Percentiles rank a stretch among this genome's conserved stretches.
Evolutionary conservation across 208 protist genomes (phyloP).

Genomic region (Crithidia sp.): DNA sequence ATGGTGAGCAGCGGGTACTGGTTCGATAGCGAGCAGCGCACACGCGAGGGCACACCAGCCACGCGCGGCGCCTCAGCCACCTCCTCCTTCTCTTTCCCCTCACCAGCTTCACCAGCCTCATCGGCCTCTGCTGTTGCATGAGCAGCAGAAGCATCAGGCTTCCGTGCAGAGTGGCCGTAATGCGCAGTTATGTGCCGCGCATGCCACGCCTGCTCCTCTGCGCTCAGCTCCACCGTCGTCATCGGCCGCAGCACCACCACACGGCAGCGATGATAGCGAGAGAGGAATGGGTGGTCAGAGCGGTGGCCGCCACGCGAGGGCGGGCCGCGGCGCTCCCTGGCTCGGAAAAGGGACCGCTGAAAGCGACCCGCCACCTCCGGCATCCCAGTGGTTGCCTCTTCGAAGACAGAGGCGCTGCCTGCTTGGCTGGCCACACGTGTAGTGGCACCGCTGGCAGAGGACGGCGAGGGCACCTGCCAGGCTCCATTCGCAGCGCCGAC

Average conservation of each 20-base stretch:
- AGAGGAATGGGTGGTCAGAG: conserved; percentile 38
- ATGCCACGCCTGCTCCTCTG: conserved; percentile 54
- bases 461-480: conserved; percentile 6
- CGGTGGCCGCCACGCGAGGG: conserved; percentile 43
- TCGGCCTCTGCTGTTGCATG: background rate
- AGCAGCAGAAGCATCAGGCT: background rate
- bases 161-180: conserved; percentile 3
- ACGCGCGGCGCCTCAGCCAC: conserved; percentile 3
- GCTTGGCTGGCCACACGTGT: too few species aligned
- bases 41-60: conserved; percentile 17
- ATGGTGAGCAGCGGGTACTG: conserved; percentile 78
- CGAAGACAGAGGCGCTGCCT: too few species aligned
- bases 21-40: conserved; percentile 68
- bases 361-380: conserved; percentile 72
- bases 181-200: conserved; percentile 18
- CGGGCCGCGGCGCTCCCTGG: conserved; percentile 26
- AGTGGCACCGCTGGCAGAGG: too few species aligned
- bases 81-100: background rate
- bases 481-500: conserved; percentile 1
- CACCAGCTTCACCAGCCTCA: background rate
- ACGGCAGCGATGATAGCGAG: conserved; percentile 46
- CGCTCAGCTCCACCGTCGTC: conserved; percentile 39
- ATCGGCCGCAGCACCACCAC: conserved; percentile 68
- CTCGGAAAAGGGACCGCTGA: conserved; percentile 74
- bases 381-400: conserved; percentile 22